A percentile compares a stretch with the other conserved stretches of the same genome.
Evolutionary conservation across 2,329 filamentous ascomycete species (phyloP).

Genomic region (Leptosphaerulina australis): DNA sequence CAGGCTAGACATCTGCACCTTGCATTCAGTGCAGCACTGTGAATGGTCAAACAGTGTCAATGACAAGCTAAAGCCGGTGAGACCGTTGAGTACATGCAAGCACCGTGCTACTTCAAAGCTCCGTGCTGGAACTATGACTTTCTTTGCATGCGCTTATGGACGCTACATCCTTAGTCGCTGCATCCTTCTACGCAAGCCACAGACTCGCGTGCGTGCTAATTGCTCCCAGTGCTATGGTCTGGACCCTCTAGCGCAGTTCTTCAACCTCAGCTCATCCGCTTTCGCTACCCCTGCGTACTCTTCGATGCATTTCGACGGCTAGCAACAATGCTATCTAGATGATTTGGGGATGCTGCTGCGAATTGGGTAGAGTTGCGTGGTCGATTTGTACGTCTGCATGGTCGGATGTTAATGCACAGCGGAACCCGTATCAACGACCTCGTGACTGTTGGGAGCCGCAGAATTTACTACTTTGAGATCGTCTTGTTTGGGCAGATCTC

Average conservation of each 20-base stretch:
- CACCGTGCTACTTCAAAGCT: background rate
- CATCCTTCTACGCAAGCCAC: conserved; percentile 17
- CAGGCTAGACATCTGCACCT: background rate
- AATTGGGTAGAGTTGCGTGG: background rate
- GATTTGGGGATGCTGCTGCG: conserved; percentile 6
- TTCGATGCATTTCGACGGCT: background rate
- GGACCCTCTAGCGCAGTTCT: conserved; percentile 9
- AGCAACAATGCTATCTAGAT: conserved; percentile 1
- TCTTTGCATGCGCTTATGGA: background rate
- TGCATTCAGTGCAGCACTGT: background rate
- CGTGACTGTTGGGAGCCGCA: background rate
- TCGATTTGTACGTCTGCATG: background rate
- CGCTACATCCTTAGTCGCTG: too few species aligned
- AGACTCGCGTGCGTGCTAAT: conserved; percentile 5
- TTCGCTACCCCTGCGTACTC: background rate
- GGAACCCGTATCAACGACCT: background rate
- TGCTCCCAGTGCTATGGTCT: conserved; percentile 7
- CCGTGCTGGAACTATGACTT: background rate
- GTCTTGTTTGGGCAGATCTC: background rate
- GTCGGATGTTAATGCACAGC: background rate
- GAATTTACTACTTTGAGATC: conserved; percentile 4
- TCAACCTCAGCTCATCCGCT: conserved; percentile 7
- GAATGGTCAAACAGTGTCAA: background rate
- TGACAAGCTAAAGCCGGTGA: background rate
- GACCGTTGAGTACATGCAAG: background rate